These are phyloP conservation scores for Conticribra weissflogii DNA, from an alignment of 108 stramenopile species.

Conservation along the genomic window DNA sequence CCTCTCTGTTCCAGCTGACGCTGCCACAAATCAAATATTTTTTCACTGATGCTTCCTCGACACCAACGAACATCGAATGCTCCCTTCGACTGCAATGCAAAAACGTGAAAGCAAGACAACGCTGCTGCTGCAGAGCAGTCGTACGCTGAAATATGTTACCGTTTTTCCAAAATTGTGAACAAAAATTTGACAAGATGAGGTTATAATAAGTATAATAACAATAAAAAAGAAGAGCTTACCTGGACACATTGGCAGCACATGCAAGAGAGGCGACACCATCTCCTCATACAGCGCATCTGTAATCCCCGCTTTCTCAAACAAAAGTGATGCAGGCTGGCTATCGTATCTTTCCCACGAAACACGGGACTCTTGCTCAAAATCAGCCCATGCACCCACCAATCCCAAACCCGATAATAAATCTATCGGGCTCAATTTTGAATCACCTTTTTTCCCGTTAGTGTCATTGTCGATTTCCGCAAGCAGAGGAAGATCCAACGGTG, in stretches of 20 bases:
- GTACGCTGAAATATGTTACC: slow-evolving; percentile 33
- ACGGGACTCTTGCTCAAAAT: slow-evolving; percentile 78
- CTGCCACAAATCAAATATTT: slow-evolving; percentile 80
- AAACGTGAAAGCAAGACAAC: slow-evolving; percentile 85
- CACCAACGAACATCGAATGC: slow-evolving; percentile 90
- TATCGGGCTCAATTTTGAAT: slow-evolving; percentile 18
- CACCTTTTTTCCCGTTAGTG: slow-evolving; percentile 3
- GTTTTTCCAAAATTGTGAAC: neutral
- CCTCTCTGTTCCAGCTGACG: slow-evolving; percentile 49
- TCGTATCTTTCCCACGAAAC: slow-evolving; percentile 76
- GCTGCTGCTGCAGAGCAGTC: slow-evolving; percentile 89
- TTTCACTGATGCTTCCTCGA: slow-evolving; percentile 69
- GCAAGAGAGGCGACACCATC: slow-evolving; percentile 77
- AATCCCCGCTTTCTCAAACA: slow-evolving; percentile 73
- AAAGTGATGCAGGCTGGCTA: slow-evolving; percentile 64
- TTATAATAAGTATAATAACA: neutral
- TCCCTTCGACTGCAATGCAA: slow-evolving; percentile 84
- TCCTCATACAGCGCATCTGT: slow-evolving; percentile 64
- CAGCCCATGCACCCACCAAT: slow-evolving; percentile 71
- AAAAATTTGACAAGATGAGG: neutral
- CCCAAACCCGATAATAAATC: slow-evolving; percentile 74
- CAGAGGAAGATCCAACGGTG: slow-evolving; percentile 76
- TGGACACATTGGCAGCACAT: slow-evolving; percentile 85
- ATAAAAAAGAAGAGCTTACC: neutral
- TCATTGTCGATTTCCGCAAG: slow-evolving; percentile 65